Evolutionary conservation across 805 yeast genomes (phyloP), one percentile per base, ranked within the genome.

Genomic region (Blastobotrys attinorum): DNA sequence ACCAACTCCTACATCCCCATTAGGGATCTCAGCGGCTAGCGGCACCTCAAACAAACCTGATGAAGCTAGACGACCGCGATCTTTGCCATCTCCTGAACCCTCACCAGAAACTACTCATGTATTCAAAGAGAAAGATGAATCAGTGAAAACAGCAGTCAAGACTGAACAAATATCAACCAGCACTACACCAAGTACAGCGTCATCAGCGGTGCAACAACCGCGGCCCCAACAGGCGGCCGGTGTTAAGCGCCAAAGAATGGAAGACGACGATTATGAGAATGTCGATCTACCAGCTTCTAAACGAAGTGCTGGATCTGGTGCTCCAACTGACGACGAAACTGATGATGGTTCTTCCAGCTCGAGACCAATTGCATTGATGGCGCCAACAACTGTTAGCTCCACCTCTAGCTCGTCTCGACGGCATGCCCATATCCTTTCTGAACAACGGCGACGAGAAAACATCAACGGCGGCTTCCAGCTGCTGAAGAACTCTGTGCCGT

Each of bases 391-490:
- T 8, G 48, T 54, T 37, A 42, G 48, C 16, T 47, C 53, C 15
- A 52, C 54, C 5, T 33, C 50, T 13, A 47, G 52, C 33, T 49
- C 59, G 8, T 42, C 49, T 35, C 46, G 65, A 16, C 48, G 64
- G 31, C 67, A 68, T 47, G 61, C 72, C 8, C 74, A 70, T 50
- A 70, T 70, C 38, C 59, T 67, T 33, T 67, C 72, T 3, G 75
- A 70, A 47, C 74, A 70, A 52, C 54, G 75, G 34, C 60, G 75
- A 35, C 59, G 75, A 25, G 73, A 69, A 43, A 63, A 65, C 46
- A 70, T 70, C 41, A 69, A 69, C 31, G 75, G 71, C 40, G 75
- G 75, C 15, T 70, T 70, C 47, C 62, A 65, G 32, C 62, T 60
- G 38, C 54, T 70, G 16, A 63, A 64, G 43, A 53, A 55, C 38